phyloP scores from a whole-genome alignment of 768 basidiomycete genomes.

The Lentinula lateritia region DNA sequence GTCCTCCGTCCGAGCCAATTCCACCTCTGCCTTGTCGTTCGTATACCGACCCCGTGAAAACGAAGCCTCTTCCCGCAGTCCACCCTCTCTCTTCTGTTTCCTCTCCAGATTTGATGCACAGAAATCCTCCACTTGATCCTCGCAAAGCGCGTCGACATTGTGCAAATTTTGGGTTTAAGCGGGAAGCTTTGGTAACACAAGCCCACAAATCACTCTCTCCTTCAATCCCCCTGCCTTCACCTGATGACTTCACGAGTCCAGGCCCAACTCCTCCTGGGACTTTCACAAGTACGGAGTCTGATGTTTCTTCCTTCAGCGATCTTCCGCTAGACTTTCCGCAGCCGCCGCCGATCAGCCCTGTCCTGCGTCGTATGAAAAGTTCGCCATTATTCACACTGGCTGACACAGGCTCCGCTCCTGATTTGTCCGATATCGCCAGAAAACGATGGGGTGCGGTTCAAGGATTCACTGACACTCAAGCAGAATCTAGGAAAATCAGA shows the following conservation, averaged over 20 bases:
- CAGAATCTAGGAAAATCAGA: not conserved
- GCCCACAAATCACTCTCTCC: not conserved
- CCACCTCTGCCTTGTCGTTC: constrained; percentile 1
- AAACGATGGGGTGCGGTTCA: constrained; percentile 16
- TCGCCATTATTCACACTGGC: constrained; percentile 32
- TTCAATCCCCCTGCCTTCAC: constrained; percentile 7
- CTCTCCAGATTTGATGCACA: not conserved
- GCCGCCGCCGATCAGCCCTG: constrained; percentile 36
- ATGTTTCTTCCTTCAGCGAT: constrained; percentile 29
- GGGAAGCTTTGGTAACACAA: constrained; percentile 1
- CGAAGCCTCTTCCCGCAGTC: not conserved
- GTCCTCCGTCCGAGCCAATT: constrained; percentile 3
- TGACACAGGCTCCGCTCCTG: constrained; percentile 19
- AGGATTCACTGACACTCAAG: not conserved
- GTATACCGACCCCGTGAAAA: not conserved
- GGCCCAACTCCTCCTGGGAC: constrained; percentile 23
- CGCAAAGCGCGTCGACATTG: constrained; percentile 25
- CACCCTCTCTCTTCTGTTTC: not conserved
- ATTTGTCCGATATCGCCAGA: constrained; percentile 9
- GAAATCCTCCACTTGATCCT: constrained; percentile 20
- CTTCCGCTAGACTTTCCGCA: constrained; percentile 32
- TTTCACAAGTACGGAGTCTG: constrained; percentile 25
- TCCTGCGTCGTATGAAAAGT: constrained; percentile 37
- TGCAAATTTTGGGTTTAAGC: constrained; percentile 24
- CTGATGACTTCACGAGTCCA: constrained; percentile 15